Base-by-base conservation (phyloP, 2,329 filamentous ascomycete species). In the Chaetothyriales sp. region DNA sequence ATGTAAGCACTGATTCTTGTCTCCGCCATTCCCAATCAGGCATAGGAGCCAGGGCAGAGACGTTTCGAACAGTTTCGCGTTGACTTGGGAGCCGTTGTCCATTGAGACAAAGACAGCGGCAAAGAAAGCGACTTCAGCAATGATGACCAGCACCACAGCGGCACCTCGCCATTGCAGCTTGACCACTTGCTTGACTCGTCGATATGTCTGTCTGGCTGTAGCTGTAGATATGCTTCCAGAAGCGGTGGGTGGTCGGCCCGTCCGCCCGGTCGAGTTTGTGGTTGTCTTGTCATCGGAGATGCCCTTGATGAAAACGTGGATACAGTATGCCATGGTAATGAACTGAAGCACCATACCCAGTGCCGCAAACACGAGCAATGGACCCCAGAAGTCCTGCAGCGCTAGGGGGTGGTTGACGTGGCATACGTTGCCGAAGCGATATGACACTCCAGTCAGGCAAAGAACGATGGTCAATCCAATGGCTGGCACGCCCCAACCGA, bases 141-240 rank as follows among this genome's bases (percentile, higher is more conserved):
- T 78, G 59, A 96, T 94, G 64, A 95, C 83, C 49, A 93, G 73
- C 12, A 95, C 88, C 54, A 96, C 86, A 44, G 81, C 79, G 53
- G 95, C 90, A 44, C 89, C 90, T 59, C 90, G 79, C 92, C 92
- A 98, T 67, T 98, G 92, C 3, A 96, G 78, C 64, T 85, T 80
- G 39, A 98, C 77, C 18, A 96, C 88, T 58, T 88, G 83, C 57
- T 81, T 81, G 39, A 98, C 79, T 60, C 92, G 81, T 56, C 85
- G 81, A 64, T 93, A 95, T 1, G 93, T 86, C 62, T 93, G 88
- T 49, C 85, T 80, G 9, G 89, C 87, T 7, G 85, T 86, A 64
- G 88, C 78, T n/a, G 81, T 86, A 55, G 78, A 78, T 51, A 89
- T 70, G 65, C 86, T 94, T 62, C 78, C 80, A 10, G 78, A 76